Evolutionary conservation across 768 basidiomycete genomes (phyloP), one percentile per base, ranked within the genome.

Genomic region (Mycena galopus): DNA sequence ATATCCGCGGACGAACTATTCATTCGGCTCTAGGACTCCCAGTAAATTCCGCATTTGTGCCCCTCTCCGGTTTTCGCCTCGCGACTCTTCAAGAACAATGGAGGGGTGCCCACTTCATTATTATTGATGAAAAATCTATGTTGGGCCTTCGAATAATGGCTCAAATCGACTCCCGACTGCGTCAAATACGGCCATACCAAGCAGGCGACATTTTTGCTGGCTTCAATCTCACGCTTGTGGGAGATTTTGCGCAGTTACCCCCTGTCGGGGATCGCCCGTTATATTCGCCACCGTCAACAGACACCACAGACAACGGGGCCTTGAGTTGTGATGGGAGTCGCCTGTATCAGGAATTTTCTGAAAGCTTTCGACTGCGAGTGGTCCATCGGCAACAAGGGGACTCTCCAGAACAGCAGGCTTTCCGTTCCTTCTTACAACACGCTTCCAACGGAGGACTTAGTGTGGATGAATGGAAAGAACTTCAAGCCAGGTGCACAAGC

Each of bases 241-340:
- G 74, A 3, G 74, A 75, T 25, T 75, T 72, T 42, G 74, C 74
- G 0, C 74, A 75, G 53, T 51, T 75, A 0, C 71, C 74, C 1
- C 74, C 74, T 16, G 74, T 75, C 25, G 62, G 66, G 2, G 71
- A 75, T 50, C 44, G 53, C 7, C 66, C 74, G 21, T 23, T 75
- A 8, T 72, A 67, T 35, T 30, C 25, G 5, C 51, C 58, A n/a
- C 60, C 71, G 7, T 57, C 61, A 16, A 44, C 42, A 6, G 19
- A 17, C 7, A 19, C 42, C 12, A 17, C 42, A 16, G 42, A 44
- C 42, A 44, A 44, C 42, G 9, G 42, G 14, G 19, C 1, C 5
- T 47, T 42, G 55, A 33, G 19, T 35, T 35, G 21, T 3, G 53
- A 74, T 14, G 69, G 69, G 7, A 33, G 23, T n/a, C 47, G 29